Percentiles rank a stretch among this genome's conserved stretches.
phyloP scores from a whole-genome alignment of 306 rosid genomes.

The Erythrophleum fordii region DNA sequence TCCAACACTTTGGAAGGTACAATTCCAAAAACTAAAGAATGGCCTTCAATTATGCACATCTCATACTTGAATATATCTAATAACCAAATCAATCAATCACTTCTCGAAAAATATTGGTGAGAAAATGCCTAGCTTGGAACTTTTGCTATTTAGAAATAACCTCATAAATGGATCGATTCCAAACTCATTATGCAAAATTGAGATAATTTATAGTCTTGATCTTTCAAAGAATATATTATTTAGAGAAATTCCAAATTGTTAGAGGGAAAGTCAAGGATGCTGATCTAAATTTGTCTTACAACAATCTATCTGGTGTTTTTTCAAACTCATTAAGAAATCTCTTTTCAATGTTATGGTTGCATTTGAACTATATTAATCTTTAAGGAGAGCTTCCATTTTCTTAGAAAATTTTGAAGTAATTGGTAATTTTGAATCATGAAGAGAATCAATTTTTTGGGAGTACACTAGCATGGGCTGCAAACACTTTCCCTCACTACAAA shows the following conservation, averaged over 20 bases:
- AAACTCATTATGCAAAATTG: not conserved
- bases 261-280: not conserved
- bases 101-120: not conserved
- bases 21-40: not conserved
- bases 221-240: not conserved
- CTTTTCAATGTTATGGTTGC: not conserved
- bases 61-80: not conserved
- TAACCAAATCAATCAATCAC: not conserved
- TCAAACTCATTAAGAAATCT: not conserved
- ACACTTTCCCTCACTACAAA: not conserved
- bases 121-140: not conserved
- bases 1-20: not conserved
- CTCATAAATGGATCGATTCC: not conserved
- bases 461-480: not conserved
- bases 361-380: slow-evolving; percentile 1
- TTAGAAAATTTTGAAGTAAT: too few species aligned
- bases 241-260: not conserved
- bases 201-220: not conserved
- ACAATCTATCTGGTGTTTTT: not conserved
- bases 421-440: not conserved
- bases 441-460: not conserved
- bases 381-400: not conserved
- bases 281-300: not conserved
- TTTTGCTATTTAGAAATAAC: not conserved
- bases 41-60: not conserved